phyloP scores from a whole-genome alignment of 1,284 basidiomycete genomes.

The Sanghuangporus weigelae region DNA sequence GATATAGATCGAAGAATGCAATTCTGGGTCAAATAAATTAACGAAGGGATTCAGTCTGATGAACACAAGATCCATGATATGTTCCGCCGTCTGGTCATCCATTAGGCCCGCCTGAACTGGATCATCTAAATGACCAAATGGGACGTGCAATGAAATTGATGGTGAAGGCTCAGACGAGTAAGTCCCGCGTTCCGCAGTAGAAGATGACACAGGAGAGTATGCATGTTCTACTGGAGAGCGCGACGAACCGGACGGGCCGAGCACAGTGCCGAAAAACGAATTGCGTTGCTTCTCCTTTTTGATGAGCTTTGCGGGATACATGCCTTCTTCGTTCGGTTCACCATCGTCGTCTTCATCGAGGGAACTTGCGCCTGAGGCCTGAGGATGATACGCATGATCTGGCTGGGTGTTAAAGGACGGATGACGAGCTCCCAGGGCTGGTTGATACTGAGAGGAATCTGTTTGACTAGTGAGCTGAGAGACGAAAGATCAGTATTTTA shows the following conservation, averaged over 20 bases:
- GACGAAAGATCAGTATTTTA: constrained; percentile 27
- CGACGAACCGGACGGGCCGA: constrained; percentile 41
- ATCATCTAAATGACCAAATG: constrained; percentile 42
- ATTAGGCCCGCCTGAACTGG: constrained; percentile 66
- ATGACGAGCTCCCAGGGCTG: constrained; percentile 24
- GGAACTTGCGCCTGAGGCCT: constrained; percentile 33
- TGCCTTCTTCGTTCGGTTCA: constrained; percentile 51
- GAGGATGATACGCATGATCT: constrained; percentile 7
- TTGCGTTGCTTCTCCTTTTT: constrained; percentile 60
- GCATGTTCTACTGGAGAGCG: constrained; percentile 22
- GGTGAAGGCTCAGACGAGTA: constrained; percentile 30
- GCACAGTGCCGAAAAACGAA: constrained; percentile 75
- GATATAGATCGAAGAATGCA: constrained; percentile 71
- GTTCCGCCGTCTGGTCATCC: constrained; percentile 57
- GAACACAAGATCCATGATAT: constrained; percentile 71
- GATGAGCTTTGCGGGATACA: constrained; percentile 72
- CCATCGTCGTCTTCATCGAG: constrained; percentile 55
- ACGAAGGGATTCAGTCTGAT: constrained; percentile 79
- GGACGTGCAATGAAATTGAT: constrained; percentile 16
- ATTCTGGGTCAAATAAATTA: constrained; percentile 74
- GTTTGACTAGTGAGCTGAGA: constrained; percentile 24
- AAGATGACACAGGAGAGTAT: constrained; percentile 19
- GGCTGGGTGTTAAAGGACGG: constrained; percentile 28
- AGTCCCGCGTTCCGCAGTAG: constrained; percentile 22
- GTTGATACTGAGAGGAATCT: constrained; percentile 8